A percentile compares a stretch with the other conserved stretches of the same genome.
These are phyloP conservation scores for Nakataea oryzae DNA, from an alignment of 2,329 filamentous ascomycete genomes.

Conservation along the genomic window DNA sequence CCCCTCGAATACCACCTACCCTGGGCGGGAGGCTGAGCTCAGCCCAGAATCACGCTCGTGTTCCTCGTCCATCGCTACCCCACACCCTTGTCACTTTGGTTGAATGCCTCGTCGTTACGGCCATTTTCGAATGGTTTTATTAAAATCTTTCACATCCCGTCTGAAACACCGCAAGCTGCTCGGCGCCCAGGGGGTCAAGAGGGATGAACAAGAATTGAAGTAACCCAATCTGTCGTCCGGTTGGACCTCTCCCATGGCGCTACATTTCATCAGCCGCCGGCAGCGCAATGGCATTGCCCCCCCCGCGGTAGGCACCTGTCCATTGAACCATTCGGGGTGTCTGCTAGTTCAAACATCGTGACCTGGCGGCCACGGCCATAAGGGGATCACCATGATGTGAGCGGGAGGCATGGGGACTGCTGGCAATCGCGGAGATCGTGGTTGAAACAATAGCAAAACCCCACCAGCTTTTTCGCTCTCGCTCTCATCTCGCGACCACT, in stretches of 20 bases:
- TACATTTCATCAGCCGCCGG: neutral
- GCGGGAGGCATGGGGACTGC: neutral
- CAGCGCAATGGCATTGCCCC: neutral
- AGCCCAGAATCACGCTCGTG: too few species aligned
- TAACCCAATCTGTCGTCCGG: too few species aligned
- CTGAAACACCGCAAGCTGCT: neutral
- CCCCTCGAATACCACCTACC: neutral
- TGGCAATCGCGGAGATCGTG: neutral
- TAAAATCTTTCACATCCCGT: neutral
- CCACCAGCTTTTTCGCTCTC: neutral
- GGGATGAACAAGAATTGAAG: too few species aligned
- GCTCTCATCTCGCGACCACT: neutral
- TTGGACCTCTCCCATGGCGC: neutral
- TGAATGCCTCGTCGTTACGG: neutral
- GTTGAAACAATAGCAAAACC: neutral
- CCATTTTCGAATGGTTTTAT: neutral
- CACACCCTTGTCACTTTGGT: neutral
- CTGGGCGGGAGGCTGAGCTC: too few species aligned
- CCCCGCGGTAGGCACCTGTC: neutral
- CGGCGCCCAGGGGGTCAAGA: neutral
- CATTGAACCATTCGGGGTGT: neutral
- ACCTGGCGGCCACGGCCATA: neutral
- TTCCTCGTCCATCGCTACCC: neutral
- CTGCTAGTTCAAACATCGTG: neutral
- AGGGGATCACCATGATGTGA: neutral